Conservation (phyloP, 2,329 filamentous ascomycete genomes). For the Didymella arachidicola region DNA sequence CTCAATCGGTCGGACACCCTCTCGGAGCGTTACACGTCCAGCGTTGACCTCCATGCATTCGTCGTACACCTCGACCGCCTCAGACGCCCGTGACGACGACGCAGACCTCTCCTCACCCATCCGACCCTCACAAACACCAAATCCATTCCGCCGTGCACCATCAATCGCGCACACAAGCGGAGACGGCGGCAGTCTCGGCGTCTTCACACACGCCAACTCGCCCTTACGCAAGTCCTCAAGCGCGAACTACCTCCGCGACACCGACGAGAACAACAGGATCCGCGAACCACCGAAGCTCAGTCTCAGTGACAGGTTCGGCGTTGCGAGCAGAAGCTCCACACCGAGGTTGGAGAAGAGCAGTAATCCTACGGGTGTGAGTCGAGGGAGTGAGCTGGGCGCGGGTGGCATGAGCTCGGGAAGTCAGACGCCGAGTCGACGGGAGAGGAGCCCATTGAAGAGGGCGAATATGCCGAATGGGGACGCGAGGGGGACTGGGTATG, state of each 20-base stretch:
- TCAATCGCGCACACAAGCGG: slow-evolving; percentile 60
- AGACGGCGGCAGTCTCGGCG: slow-evolving; percentile 80
- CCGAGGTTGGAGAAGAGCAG: slow-evolving; percentile 20
- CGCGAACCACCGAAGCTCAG: slow-evolving; percentile 12
- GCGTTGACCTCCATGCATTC: slow-evolving; percentile 41
- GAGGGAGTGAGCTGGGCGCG: slow-evolving; percentile 31
- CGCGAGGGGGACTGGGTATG: slow-evolving; percentile 35
- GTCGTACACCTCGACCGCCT: slow-evolving; percentile 50
- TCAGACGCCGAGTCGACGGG: slow-evolving; percentile 41
- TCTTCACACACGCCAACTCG: slow-evolving; percentile 81
- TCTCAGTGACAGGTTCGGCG: slow-evolving; percentile 19
- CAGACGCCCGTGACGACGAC: slow-evolving; percentile 46
- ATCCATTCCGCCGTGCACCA: slow-evolving; percentile 60
- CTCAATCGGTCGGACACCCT: slow-evolving; percentile 24
- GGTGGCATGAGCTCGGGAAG: slow-evolving; percentile 12
- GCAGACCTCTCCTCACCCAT: slow-evolving; percentile 56
- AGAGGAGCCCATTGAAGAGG: slow-evolving; percentile 56
- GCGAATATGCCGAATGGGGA: slow-evolving; percentile 49
- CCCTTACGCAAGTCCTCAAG: slow-evolving; percentile 81
- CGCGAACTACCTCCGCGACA: slow-evolving; percentile 58
- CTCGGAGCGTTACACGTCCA: slow-evolving; percentile 31
- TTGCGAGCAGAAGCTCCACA: slow-evolving; percentile 13
- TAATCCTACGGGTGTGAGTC: slow-evolving; percentile 22
- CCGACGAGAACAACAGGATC: slow-evolving; percentile 19
- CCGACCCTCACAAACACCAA: slow-evolving; percentile 55